These are phyloP conservation scores for Laguncularia racemosa DNA, from an alignment of 345 rosid genomes.

Conservation along the genomic window DNA sequence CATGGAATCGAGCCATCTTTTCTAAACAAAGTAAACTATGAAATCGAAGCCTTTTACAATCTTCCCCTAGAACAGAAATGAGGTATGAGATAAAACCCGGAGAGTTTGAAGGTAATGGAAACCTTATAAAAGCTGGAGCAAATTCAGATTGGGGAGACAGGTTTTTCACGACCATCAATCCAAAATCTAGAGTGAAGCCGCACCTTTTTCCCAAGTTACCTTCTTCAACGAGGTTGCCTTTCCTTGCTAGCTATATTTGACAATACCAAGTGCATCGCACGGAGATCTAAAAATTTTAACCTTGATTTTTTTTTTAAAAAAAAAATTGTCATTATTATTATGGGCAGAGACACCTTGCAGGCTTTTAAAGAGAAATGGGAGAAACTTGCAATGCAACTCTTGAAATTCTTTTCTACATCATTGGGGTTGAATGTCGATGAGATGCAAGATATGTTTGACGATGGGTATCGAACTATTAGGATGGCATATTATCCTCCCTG, in stretches of 20 bases:
- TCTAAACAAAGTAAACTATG: constrained; percentile 5
- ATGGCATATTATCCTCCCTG: constrained; percentile 20
- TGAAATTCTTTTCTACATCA: constrained; percentile 13
- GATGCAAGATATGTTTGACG: constrained; percentile 25
- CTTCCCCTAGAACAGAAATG: constrained; percentile 5
- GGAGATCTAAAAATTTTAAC: no score
- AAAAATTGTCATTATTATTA: no score
- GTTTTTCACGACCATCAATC: constrained; percentile 22
- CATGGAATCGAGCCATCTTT: constrained; percentile 10
- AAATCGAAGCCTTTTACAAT: background rate
- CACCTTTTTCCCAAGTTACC: constrained; percentile 38
- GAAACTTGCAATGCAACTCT: constrained; percentile 20
- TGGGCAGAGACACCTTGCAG: constrained; percentile 22
- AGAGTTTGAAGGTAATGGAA: constrained; percentile 10
- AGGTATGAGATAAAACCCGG: constrained; percentile 6
- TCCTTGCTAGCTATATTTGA: background rate
- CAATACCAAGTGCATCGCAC: no score
- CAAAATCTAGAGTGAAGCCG: constrained; percentile 18
- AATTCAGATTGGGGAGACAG: constrained; percentile 32
- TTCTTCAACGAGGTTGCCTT: constrained; percentile 25
- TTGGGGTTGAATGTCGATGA: constrained; percentile 14
- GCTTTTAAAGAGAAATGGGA: constrained; percentile 18
- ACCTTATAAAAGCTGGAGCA: constrained; percentile 13
- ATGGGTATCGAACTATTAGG: constrained; percentile 27
- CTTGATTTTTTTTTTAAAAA: background rate